phyloP scores from a whole-genome alignment of 345 rosid genomes.

The Rhodomyrtus tomentosa region DNA sequence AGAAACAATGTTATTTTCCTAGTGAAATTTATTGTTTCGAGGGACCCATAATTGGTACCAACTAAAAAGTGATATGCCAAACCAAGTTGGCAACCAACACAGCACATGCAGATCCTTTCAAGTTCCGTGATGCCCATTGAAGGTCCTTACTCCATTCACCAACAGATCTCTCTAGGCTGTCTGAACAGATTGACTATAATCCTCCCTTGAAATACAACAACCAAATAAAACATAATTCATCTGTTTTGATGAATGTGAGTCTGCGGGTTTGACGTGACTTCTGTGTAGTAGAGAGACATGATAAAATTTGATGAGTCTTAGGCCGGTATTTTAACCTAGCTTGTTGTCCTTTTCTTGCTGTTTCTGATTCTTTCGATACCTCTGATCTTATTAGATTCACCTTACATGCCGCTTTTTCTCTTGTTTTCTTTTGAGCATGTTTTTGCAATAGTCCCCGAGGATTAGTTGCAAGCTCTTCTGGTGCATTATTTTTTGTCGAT shows the following conservation, averaged over 20 bases:
- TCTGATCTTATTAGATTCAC: not conserved
- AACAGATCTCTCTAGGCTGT: not conserved
- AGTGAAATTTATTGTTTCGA: not conserved
- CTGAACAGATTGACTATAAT: not conserved
- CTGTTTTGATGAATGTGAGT: not conserved
- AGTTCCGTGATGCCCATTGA: not conserved
- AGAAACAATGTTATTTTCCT: not conserved
- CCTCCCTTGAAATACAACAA: not conserved
- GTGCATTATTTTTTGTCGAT: not conserved
- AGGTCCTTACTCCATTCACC: not conserved
- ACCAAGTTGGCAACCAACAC: not conserved
- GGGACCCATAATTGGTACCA: not conserved
- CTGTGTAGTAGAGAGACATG: not conserved
- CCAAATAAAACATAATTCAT: not conserved
- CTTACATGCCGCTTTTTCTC: not conserved
- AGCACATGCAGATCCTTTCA: not conserved
- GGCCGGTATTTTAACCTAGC: not conserved
- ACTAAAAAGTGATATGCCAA: not conserved
- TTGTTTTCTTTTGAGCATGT: not conserved
- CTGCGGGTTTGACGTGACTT: not conserved
- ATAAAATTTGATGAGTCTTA: not conserved
- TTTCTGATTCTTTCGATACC: not conserved
- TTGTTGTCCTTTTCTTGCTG: not conserved
- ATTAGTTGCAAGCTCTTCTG: not conserved
- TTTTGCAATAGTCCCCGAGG: not conserved